Evolutionary conservation across 2,329 filamentous ascomycete species (phyloP).

Genomic region (Eutypella sp.): DNA sequence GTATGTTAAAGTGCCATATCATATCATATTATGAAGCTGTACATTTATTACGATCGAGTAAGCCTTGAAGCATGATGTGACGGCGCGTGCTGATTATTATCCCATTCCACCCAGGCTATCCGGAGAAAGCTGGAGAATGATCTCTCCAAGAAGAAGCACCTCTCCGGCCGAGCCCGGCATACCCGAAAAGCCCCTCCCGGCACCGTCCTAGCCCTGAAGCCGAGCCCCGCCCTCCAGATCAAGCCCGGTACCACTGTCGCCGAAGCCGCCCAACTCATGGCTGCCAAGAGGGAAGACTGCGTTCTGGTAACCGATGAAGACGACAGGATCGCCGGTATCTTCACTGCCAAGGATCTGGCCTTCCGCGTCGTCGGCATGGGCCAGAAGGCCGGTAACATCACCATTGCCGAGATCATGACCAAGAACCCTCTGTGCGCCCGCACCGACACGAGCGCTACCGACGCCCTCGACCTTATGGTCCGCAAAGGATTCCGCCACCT

Average conservation of each 20-base stretch:
- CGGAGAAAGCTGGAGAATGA: constrained; percentile 95
- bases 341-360: constrained; percentile 96
- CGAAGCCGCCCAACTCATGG: constrained; percentile 97
- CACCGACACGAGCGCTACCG: constrained; percentile 96
- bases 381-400: constrained; percentile 81
- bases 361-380: constrained; percentile 93
- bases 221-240: constrained; percentile 93
- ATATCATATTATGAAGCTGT: constrained; percentile 4
- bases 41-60: too few relatives aligned
- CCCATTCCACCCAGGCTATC: constrained; percentile 73
- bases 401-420: constrained; percentile 98
- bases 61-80: too few relatives aligned
- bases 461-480: constrained; percentile 96
- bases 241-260: constrained; percentile 91
- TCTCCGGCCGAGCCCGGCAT: constrained; percentile 71
- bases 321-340: constrained; percentile 96
- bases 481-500: constrained; percentile 96
- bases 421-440: constrained; percentile 97
- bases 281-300: constrained; percentile 96
- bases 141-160: constrained; percentile 93
- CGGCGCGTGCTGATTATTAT: too few relatives aligned
- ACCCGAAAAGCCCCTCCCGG: constrained; percentile 92
- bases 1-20: constrained; percentile 47
- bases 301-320: constrained; percentile 97
- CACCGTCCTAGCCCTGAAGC: constrained; percentile 91